A percentile compares a stretch with the other conserved stretches of the same genome.
Conservation (phyloP, 1,139 yeast species). For the Candida sojae region DNA sequence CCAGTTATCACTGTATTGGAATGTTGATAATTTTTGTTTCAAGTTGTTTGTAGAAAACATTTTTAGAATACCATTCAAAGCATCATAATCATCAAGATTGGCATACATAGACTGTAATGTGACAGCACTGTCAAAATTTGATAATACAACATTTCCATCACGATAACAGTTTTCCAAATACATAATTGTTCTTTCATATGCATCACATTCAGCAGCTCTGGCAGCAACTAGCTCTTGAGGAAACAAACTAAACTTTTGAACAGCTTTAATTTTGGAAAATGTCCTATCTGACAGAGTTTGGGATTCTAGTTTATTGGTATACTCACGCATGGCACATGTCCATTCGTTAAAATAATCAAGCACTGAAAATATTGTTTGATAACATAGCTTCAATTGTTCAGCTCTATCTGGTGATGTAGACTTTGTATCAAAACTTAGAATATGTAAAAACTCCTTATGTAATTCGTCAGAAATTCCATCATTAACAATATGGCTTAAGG, state of each 20-base stretch:
- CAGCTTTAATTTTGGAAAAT: constrained; percentile 29
- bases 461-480: constrained; percentile 47
- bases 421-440: constrained; percentile 48
- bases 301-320: constrained; percentile 20
- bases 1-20: constrained; percentile 89
- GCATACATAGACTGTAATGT: constrained; percentile 81
- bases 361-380: constrained; percentile 72
- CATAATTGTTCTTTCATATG: constrained; percentile 86
- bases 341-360: constrained; percentile 86
- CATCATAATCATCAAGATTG: constrained; percentile 84
- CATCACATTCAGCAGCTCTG: constrained; percentile 79
- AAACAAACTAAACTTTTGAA: constrained; percentile 54
- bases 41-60: constrained; percentile 70
- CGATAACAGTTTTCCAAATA: constrained; percentile 79
- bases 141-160: constrained; percentile 31
- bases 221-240: constrained; percentile 74
- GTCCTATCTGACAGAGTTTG: not conserved
- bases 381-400: constrained; percentile 64
- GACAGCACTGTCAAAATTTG: constrained; percentile 42
- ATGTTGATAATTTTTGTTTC: constrained; percentile 71
- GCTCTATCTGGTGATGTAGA: constrained; percentile 48
- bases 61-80: constrained; percentile 83
- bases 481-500: constrained; percentile 63
- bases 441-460: constrained; percentile 55
- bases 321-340: constrained; percentile 46